Base-by-base conservation (phyloP, 2,329 filamentous ascomycete genomes). In the Metarhizium guizhouense region DNA sequence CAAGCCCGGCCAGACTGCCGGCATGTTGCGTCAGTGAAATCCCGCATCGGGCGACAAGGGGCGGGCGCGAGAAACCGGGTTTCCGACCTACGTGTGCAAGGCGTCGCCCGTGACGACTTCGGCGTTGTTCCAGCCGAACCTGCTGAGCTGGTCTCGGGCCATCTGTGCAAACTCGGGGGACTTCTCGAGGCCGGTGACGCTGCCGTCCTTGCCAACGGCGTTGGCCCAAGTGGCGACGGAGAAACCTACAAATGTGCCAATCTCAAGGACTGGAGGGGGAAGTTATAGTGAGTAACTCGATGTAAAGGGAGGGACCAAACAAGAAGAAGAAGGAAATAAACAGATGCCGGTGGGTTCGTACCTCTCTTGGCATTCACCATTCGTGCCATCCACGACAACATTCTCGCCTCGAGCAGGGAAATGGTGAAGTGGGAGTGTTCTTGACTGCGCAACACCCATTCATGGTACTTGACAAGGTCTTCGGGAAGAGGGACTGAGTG, bases 1-100 rank as follows among this genome's bases (percentile, higher is more conserved):
- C 60, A 1, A 73, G 65, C n/a, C 58, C 54, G 8, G 62, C 57
- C 10, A 71, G 65, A 3, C 68, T 69, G n/a, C 45, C 6, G 10
- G 6, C 18, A 20, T 30, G 4, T 14, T 29, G 25, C 13, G 25
- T 48, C 25, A 48, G 45, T 7, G 10, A 30, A 30, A 14, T 47
- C n/a, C 40, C 6, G 14, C 20, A 25, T 25, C 43, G 43, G n/a
- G 13, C n/a, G 4, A 6, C 20, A 6, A 25, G 43, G 7, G n/a
- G 52, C 13, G 34, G 34, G 13, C 7, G 38, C 11, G 38, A 6
- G 38, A 11, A 40, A 5, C 14, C 25, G 25, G 38, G 11, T 16
- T 8, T 6, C 30, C 6, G 29, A 50, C 53, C 47, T 42, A 51
- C 53, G 40, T 51, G 29, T 55, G 38, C 14, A 55, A 36, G 10